Evolutionary conservation across 805 yeast species (phyloP).

Genomic region (Suhomyces kilbournensis): DNA sequence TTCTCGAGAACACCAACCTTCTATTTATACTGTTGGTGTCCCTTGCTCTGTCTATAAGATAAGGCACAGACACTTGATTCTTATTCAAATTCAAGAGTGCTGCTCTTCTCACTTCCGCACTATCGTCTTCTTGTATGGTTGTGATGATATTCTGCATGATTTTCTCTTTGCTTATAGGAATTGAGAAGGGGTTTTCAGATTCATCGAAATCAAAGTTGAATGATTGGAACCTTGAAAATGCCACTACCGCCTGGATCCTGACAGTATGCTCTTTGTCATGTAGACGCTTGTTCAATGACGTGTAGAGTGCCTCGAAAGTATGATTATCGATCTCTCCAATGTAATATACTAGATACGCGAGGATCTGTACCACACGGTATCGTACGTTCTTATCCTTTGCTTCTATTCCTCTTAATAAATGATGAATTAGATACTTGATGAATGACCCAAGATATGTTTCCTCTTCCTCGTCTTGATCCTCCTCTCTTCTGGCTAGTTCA

Average conservation of each 20-base stretch:
- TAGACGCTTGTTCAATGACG: constrained; percentile 59
- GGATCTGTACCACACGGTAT: constrained; percentile 71
- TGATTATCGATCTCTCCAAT: constrained; percentile 75
- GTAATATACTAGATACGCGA: constrained; percentile 67
- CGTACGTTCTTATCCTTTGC: constrained; percentile 76
- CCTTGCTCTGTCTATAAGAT: constrained; percentile 74
- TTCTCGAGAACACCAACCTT: constrained; percentile 64
- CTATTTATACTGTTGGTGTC: constrained; percentile 74
- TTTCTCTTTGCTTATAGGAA: constrained; percentile 10
- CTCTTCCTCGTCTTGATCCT: constrained; percentile 35
- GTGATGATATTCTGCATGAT: constrained; percentile 7
- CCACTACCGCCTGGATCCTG: constrained; percentile 79
- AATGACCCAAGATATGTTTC: constrained; percentile 48
- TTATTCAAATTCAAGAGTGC: constrained; percentile 70
- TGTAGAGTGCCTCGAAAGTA: constrained; percentile 59
- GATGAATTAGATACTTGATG: constrained; percentile 58
- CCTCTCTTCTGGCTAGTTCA: constrained; percentile 20
- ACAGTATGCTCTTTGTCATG: constrained; percentile 75
- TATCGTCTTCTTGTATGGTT: constrained; percentile 73
- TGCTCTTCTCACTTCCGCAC: constrained; percentile 86
- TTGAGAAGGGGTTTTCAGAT: constrained; percentile 18
- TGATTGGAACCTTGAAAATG: constrained; percentile 73
- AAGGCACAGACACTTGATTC: constrained; percentile 49
- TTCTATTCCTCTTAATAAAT: constrained; percentile 72
- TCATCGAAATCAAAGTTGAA: constrained; percentile 32